Conservation (phyloP, 2,329 filamentous ascomycete species). For the Fusarium dimerum region DNA sequence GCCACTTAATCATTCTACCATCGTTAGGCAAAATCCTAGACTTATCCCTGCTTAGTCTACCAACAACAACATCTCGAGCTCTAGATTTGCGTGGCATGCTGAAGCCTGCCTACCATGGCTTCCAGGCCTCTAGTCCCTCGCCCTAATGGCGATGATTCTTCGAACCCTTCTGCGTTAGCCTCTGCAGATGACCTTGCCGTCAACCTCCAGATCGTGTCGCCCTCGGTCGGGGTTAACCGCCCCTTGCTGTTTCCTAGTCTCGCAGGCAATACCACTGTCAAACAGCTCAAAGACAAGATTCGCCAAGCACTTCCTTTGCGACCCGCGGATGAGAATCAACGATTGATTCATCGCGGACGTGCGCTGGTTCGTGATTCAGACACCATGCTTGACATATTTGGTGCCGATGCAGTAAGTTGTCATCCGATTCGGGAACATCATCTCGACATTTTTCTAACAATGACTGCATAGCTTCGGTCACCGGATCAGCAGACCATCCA, state of each 20-base stretch:
- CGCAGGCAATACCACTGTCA: slow-evolving; percentile 53
- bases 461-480: slow-evolving; percentile 40
- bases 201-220: slow-evolving; percentile 61
- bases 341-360: slow-evolving; percentile 62
- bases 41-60: slow-evolving; percentile 10
- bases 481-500: slow-evolving; percentile 54
- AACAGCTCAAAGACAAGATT: slow-evolving; percentile 60
- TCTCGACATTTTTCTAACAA: slow-evolving; percentile 22
- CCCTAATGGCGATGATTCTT: slow-evolving; percentile 21
- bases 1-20: neutral
- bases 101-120: slow-evolving; percentile 39
- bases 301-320: slow-evolving; percentile 51
- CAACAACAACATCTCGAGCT: neutral
- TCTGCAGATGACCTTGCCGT: slow-evolving; percentile 42
- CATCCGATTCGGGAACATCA: neutral
- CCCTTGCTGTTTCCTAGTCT: slow-evolving; percentile 52
- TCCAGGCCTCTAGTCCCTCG: slow-evolving; percentile 35
- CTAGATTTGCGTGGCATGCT: slow-evolving; percentile 28
- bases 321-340: slow-evolving; percentile 56
- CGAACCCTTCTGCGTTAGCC: slow-evolving; percentile 11
- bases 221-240: slow-evolving; percentile 54
- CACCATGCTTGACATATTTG: slow-evolving; percentile 59
- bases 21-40: slow-evolving; percentile 8
- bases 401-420: slow-evolving; percentile 50
- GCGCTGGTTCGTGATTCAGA: slow-evolving; percentile 55